Conservation (phyloP, 805 yeast species). For the Diddensiella santjacobensis region DNA sequence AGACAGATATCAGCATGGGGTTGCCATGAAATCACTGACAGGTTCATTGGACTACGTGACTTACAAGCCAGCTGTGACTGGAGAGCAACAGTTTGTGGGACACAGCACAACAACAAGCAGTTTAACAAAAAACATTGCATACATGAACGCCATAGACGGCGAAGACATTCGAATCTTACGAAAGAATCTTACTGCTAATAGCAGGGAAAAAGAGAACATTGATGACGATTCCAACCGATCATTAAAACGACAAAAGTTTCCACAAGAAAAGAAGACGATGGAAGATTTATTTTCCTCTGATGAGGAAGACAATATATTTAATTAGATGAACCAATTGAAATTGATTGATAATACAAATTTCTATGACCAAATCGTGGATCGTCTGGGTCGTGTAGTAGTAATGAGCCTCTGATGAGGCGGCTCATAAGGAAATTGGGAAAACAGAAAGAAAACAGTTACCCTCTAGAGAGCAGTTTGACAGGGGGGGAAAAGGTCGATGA, state of each 20-base stretch:
- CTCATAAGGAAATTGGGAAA: no score
- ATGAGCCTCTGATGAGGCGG: no score
- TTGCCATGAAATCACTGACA: neutral
- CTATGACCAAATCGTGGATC: no score
- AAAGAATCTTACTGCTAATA: neutral
- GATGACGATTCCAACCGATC: neutral
- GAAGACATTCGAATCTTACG: slow-evolving; percentile 4
- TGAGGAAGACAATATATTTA: neutral
- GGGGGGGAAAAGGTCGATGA: no score
- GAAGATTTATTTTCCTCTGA: neutral
- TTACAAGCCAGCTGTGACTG: slow-evolving; percentile 12
- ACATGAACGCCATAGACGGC: neutral
- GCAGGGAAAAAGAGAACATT: neutral
- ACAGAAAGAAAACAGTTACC: no score
- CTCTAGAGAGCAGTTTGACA: no score
- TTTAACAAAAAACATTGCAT: neutral
- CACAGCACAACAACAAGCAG: slow-evolving; percentile 8
- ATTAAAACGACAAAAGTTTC: neutral
- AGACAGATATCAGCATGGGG: slow-evolving; percentile 1
- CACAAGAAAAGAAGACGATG: neutral
- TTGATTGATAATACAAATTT: no score
- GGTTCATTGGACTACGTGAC: slow-evolving; percentile 5
- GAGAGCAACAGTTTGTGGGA: slow-evolving; percentile 1
- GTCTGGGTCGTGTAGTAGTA: no score
- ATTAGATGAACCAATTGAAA: no score